phyloP scores from a whole-genome alignment of 176 grass and related monocot species.

The Oryza coarctata region DNA sequence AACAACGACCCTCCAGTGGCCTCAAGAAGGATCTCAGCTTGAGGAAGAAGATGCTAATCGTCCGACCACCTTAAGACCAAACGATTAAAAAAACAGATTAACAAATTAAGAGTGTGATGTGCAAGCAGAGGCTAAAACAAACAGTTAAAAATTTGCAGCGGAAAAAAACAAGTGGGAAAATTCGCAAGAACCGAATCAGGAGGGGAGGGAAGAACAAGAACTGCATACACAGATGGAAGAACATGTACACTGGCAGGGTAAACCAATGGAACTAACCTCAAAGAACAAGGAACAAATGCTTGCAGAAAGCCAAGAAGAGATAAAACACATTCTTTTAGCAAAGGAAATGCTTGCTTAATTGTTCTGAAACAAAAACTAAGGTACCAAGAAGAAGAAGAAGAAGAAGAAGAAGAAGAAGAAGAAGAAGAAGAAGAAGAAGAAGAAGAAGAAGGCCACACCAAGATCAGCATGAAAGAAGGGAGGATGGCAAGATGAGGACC shows the following conservation, averaged over 20 bases:
- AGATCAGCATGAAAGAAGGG: conserved; percentile 38
- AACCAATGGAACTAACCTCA: background rate
- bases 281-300: background rate
- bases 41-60: background rate
- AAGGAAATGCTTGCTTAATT: background rate
- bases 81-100: background rate
- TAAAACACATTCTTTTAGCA: background rate
- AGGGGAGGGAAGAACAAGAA: conserved; percentile 11
- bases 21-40: background rate
- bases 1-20: conserved; percentile 15
- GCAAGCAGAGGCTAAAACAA: background rate
- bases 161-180: background rate
- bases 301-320: background rate
- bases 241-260: background rate
- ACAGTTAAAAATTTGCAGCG: background rate
- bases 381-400: background rate
- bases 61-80: conserved; percentile 14
- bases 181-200: conserved; percentile 13
- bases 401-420: background rate
- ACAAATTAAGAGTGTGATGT: background rate
- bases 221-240: background rate
- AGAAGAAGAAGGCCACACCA: background rate
- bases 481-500: background rate
- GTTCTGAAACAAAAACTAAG: background rate
- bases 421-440: no score